Percentiles rank a stretch among this genome's conserved stretches.
These are phyloP conservation scores for Podila epicladia DNA, from an alignment of 192 early-diverging fungal genomes.

Conservation along the genomic window DNA sequence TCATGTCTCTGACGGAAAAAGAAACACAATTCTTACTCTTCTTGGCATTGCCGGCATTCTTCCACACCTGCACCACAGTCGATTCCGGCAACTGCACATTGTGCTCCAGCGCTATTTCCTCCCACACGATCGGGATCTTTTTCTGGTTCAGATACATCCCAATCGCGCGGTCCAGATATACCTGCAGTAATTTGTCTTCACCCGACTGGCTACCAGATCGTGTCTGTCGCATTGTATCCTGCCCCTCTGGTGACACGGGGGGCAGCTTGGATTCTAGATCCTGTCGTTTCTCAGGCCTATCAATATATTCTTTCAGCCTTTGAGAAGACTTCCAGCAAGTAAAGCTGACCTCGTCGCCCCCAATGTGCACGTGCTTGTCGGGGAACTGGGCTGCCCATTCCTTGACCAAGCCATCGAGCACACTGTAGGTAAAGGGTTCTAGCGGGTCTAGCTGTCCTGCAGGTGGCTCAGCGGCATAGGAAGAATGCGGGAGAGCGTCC, in stretches of 20 bases:
- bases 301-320: constrained; percentile 50
- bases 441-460: constrained; percentile 87
- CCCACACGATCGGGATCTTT: constrained; percentile 43
- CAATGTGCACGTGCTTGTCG: constrained; percentile 81
- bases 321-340: constrained; percentile 71
- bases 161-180: constrained; percentile 57
- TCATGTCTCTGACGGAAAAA: not conserved
- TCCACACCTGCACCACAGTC: constrained; percentile 48
- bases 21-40: constrained; percentile 11
- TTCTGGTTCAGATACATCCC: constrained; percentile 30
- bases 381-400: constrained; percentile 76
- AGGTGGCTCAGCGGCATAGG: constrained; percentile 70
- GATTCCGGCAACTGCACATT: constrained; percentile 23
- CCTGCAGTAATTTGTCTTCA: constrained; percentile 79
- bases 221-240: constrained; percentile 56
- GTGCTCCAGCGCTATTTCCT: constrained; percentile 43
- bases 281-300: not conserved
- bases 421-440: constrained; percentile 69
- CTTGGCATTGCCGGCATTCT: constrained; percentile 35
- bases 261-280: constrained; percentile 15
- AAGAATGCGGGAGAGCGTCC: constrained; percentile 57
- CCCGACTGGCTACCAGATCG: constrained; percentile 28
- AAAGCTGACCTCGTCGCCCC: constrained; percentile 80
- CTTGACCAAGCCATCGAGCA: constrained; percentile 70
- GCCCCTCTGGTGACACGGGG: not conserved